phyloP scores from a whole-genome alignment of 352 stramenopile species.

The Pythium biforme region DNA sequence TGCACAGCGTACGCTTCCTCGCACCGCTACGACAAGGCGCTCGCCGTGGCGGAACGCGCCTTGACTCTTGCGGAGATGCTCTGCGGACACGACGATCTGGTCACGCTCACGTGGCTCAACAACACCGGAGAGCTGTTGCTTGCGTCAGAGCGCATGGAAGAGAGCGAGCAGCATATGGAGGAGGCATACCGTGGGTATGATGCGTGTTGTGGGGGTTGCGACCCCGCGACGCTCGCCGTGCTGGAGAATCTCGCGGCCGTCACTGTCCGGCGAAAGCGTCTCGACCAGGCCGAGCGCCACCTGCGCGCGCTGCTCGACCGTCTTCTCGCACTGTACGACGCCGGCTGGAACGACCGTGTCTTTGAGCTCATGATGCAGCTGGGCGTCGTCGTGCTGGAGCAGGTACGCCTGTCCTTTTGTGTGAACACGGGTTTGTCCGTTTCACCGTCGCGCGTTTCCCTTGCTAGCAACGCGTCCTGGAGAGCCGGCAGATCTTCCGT shows the following conservation, averaged over 20 bases:
- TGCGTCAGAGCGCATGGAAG: conserved; percentile 21
- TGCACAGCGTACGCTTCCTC: conserved; percentile 15
- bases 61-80: conserved; percentile 44
- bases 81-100: conserved; percentile 29
- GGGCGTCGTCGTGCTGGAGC: conserved; percentile 35
- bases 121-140: conserved; percentile 42
- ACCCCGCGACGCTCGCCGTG: conserved; percentile 17
- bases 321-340: conserved; percentile 37
- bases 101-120: conserved; percentile 51
- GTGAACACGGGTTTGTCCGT: too few species aligned
- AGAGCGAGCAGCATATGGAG: conserved; percentile 39
- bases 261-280: conserved; percentile 14
- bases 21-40: conserved; percentile 26
- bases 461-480: conserved; percentile 39
- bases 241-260: conserved; percentile 59
- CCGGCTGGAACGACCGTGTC: conserved; percentile 50
- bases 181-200: conserved; percentile 33
- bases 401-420: conserved; percentile 33
- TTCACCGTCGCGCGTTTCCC: too few species aligned
- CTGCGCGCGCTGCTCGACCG: conserved; percentile 35
- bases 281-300: conserved; percentile 25
- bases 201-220: neutral
- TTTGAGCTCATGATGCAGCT: conserved; percentile 39
- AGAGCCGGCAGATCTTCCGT: conserved; percentile 37
- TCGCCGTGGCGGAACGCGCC: conserved; percentile 38